Conservation (phyloP, 257 asterid species). For the Ilex asprella region DNA sequence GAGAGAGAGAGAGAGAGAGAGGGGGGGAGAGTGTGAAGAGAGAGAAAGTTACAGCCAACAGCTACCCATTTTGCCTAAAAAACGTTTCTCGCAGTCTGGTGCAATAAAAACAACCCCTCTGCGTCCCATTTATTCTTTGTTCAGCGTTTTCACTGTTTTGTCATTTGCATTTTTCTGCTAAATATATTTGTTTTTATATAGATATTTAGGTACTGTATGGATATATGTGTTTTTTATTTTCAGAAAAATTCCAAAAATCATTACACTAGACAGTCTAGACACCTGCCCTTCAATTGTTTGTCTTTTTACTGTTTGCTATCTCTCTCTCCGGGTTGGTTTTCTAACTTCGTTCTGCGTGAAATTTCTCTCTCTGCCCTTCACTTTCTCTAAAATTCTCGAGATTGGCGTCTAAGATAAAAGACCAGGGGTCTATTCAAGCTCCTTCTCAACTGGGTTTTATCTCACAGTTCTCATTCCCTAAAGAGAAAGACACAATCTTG, state of each 20-base stretch:
- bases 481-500: conserved; percentile 21
- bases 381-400: conserved; percentile 37
- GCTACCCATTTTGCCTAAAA: neutral
- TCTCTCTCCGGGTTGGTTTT: conserved; percentile 4
- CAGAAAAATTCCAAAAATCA: neutral
- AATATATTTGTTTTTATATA: too few species aligned
- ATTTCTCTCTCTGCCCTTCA: conserved; percentile 36
- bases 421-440: conserved; percentile 2
- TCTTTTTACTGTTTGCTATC: conserved; percentile 4
- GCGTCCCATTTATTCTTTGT: conserved; percentile 34
- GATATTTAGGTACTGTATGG: too few species aligned
- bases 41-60: too few species aligned
- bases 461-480: neutral
- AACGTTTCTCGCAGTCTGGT: conserved; percentile 36
- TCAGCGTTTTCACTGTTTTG: conserved; percentile 62
- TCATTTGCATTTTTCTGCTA: neutral
- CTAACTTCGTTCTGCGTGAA: neutral
- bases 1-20: too few species aligned
- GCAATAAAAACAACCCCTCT: conserved; percentile 32
- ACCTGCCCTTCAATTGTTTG: conserved; percentile 6
- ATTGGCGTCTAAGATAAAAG: conserved; percentile 15
- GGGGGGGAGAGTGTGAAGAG: neutral
- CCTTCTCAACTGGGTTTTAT: neutral
- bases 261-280: conserved; percentile 10
- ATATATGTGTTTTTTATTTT: neutral